These are phyloP conservation scores for Russula olivacea DNA, from an alignment of 768 basidiomycete genomes.

Conservation along the genomic window DNA sequence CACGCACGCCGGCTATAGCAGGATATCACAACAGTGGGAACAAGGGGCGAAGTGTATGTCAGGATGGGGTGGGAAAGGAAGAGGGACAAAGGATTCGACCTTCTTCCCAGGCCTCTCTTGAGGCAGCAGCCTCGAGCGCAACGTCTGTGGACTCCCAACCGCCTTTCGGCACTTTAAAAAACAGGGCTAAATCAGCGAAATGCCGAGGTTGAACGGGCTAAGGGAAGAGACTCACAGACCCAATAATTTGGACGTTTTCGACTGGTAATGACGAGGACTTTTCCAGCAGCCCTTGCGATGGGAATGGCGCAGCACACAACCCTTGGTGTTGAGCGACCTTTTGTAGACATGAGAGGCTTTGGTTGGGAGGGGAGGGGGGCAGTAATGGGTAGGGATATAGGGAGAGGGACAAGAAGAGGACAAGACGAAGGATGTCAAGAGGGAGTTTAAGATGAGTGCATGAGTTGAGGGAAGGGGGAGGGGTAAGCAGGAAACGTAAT, in stretches of 20 bases:
- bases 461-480: slow-evolving; percentile 16
- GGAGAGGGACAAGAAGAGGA: neutral
- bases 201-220: neutral
- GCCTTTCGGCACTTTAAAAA: slow-evolving; percentile 58
- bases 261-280: slow-evolving; percentile 79
- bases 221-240: slow-evolving; percentile 68
- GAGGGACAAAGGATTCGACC: slow-evolving; percentile 83
- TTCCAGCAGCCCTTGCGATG: slow-evolving; percentile 63
- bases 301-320: slow-evolving; percentile 90
- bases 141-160: slow-evolving; percentile 84
- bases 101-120: slow-evolving; percentile 92
- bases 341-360: slow-evolving; percentile 35
- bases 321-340: slow-evolving; percentile 75
- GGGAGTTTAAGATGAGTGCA: slow-evolving; percentile 23
- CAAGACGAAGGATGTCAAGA: neutral
- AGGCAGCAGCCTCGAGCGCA: slow-evolving; percentile 79
- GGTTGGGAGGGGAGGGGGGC: slow-evolving; percentile 6
- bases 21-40: slow-evolving; percentile 23
- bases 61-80: slow-evolving; percentile 68
- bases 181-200: slow-evolving; percentile 14
- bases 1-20: slow-evolving; percentile 76
- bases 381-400: neutral
- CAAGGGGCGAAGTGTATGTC: slow-evolving; percentile 45
- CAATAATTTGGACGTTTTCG: slow-evolving; percentile 74
- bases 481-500: slow-evolving; percentile 19